Percentiles rank a stretch among this genome's conserved stretches.
These are phyloP conservation scores for Shiraia sp. DNA, from an alignment of 2,329 filamentous ascomycete species.

Conservation along the genomic window DNA sequence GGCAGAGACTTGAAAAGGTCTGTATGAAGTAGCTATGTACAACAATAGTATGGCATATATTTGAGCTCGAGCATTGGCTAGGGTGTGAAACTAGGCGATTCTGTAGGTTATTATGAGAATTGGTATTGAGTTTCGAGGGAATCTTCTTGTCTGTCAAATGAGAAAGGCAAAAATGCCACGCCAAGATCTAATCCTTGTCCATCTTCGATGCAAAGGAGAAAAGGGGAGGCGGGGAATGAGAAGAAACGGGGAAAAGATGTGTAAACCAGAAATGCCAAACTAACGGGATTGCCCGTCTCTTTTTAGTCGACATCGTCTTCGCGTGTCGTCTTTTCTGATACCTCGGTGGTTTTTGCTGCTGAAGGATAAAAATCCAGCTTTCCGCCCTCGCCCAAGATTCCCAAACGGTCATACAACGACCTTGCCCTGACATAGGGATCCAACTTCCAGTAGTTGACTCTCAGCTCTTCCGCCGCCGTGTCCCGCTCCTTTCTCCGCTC, in stretches of 20 bases:
- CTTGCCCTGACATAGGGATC: conserved; percentile 85
- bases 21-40: conserved; percentile 10
- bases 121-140: too few species aligned
- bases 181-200: too few species aligned
- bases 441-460: conserved; percentile 81
- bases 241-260: too few species aligned
- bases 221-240: too few species aligned
- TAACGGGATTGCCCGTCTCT: background rate
- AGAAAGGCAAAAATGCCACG: too few species aligned
- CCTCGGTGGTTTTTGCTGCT: conserved; percentile 20
- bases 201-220: too few species aligned
- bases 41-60: background rate
- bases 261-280: too few species aligned
- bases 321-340: conserved; percentile 26
- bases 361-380: conserved; percentile 71
- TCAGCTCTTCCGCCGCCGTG: conserved; percentile 65
- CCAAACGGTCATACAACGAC: conserved; percentile 81
- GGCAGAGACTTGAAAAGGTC: conserved; percentile 23
- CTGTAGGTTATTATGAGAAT: too few species aligned
- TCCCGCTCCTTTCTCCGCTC: conserved; percentile 62
- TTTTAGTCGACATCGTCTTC: conserved; percentile 42
- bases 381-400: conserved; percentile 70
- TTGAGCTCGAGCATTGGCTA: too few species aligned
- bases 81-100: too few species aligned
- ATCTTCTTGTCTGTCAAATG: too few species aligned